phyloP scores from a whole-genome alignment of 495 filamentous ascomycete species.

The Penicillium chermesinum region DNA sequence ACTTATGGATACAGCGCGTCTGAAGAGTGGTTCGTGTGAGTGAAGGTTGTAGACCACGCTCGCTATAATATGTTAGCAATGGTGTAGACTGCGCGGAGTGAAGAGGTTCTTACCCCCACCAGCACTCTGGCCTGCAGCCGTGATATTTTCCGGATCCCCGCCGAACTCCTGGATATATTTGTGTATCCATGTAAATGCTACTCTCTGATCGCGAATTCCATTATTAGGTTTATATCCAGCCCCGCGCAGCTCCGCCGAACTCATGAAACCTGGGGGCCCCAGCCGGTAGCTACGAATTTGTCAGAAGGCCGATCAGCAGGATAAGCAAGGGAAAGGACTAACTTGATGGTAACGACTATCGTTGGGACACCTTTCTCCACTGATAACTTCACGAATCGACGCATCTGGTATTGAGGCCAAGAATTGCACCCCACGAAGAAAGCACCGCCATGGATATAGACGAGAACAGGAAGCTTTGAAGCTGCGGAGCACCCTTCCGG shows the following conservation, averaged over 20 bases:
- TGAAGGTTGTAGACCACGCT: slow-evolving; percentile 36
- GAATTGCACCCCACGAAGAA: slow-evolving; percentile 34
- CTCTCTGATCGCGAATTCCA: neutral
- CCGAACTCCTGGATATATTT: slow-evolving; percentile 50
- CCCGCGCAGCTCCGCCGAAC: neutral
- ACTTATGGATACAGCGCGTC: slow-evolving; percentile 35
- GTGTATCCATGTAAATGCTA: slow-evolving; percentile 31
- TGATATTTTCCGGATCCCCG: slow-evolving; percentile 61
- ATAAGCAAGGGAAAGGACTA: neutral
- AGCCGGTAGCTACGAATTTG: neutral
- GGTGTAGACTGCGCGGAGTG: neutral
- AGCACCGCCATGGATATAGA: slow-evolving; percentile 45
- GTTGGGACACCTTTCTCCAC: slow-evolving; percentile 33
- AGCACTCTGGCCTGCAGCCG: slow-evolving; percentile 61
- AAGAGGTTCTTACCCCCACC: slow-evolving; percentile 43
- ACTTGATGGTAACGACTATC: slow-evolving; percentile 1
- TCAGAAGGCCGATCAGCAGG: neutral
- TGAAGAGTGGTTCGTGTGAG: slow-evolving; percentile 35
- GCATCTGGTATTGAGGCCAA: slow-evolving; percentile 39
- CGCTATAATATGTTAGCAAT: slow-evolving; percentile 12
- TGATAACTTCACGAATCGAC: slow-evolving; percentile 36
- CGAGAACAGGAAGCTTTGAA: slow-evolving; percentile 38
- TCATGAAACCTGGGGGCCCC: neutral
- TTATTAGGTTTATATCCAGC: slow-evolving; percentile 1
- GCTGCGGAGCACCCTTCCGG: slow-evolving; percentile 23